Percentiles rank a stretch among this genome's conserved stretches.
Evolutionary conservation across 768 basidiomycete species (phyloP).

Genomic region (Lactarius tabidus): DNA sequence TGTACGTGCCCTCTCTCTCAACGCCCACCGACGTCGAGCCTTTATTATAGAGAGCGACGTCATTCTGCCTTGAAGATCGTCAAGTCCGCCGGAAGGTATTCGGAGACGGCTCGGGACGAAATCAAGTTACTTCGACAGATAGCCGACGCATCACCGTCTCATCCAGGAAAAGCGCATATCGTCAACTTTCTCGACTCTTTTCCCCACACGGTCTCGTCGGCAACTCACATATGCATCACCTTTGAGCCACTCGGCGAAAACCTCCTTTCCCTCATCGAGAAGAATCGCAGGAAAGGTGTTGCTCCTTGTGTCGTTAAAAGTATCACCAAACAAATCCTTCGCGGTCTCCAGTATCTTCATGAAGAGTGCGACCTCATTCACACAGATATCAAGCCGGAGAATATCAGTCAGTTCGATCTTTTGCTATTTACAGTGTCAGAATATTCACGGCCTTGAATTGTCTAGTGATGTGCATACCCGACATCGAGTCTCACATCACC

Average conservation of each 20-base stretch:
- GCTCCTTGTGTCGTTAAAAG: constrained; percentile 77
- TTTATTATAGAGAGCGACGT: constrained; percentile 48
- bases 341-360: constrained; percentile 89
- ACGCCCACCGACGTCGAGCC: not conserved
- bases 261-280: constrained; percentile 66
- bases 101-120: constrained; percentile 95
- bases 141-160: constrained; percentile 61
- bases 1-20: constrained; percentile 45
- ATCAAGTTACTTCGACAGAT: constrained; percentile 87
- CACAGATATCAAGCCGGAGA: constrained; percentile 94
- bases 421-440: not conserved
- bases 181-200: constrained; percentile 93
- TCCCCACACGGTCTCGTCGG: constrained; percentile 44
- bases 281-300: constrained; percentile 80
- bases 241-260: constrained; percentile 85
- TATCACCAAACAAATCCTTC: constrained; percentile 80
- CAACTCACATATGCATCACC: constrained; percentile 81
- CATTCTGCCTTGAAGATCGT: constrained; percentile 94
- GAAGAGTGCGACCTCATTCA: constrained; percentile 91
- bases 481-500: constrained; percentile 69
- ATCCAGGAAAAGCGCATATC: constrained; percentile 75
- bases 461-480: constrained; percentile 78
- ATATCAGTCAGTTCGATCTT: constrained; percentile 67
- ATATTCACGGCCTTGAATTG: not conserved
- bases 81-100: constrained; percentile 92